These are phyloP conservation scores for Barbarea vulgaris DNA, from an alignment of 345 rosid species.

Conservation along the genomic window DNA sequence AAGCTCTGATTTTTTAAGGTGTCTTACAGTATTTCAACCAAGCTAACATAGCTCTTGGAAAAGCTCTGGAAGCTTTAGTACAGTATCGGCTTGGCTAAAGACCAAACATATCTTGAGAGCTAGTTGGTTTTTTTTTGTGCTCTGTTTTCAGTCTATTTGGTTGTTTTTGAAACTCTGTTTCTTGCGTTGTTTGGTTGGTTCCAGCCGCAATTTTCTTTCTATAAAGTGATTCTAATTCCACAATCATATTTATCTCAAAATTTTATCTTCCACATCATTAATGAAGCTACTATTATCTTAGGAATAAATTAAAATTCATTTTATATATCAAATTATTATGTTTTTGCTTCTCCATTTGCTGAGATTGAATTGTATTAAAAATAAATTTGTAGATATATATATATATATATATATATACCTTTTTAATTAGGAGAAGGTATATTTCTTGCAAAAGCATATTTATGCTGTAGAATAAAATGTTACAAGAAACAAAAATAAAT, in stretches of 20 bases:
- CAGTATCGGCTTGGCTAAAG: too few species aligned
- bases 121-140: not conserved
- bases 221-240: not conserved
- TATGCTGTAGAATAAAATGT: too few species aligned
- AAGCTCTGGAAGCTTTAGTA: too few species aligned
- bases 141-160: not conserved
- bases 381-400: not conserved
- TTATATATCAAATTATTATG: not conserved
- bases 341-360: not conserved
- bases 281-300: not conserved
- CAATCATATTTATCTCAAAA: not conserved
- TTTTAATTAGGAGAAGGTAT: too few species aligned
- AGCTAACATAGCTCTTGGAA: too few species aligned
- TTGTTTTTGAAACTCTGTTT: not conserved
- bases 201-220: not conserved
- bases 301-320: not conserved
- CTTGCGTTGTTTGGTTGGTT: not conserved
- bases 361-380: not conserved
- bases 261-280: not conserved
- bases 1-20: not conserved
- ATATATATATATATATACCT: too few species aligned
- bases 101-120: too few species aligned
- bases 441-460: too few species aligned
- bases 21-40: too few species aligned
- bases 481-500: too few species aligned